Conservation (phyloP, 225 moss, liverwort and hornwort genomes). For the Ulota crispa region DNA sequence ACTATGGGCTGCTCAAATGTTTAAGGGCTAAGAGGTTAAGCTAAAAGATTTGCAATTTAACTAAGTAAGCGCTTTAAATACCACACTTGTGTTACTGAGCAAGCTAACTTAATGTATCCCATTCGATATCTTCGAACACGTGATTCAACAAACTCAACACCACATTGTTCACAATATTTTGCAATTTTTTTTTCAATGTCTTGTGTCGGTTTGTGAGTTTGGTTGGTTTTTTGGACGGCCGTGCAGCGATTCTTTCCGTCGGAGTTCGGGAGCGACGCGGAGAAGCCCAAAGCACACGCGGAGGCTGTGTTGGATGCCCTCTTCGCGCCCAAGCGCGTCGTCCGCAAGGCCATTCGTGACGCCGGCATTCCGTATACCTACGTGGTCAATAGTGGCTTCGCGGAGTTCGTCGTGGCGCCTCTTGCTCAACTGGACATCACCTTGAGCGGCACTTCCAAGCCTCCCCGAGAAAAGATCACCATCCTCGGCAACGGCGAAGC, state of each 20-base stretch:
- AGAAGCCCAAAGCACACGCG: background rate
- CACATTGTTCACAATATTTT: no score
- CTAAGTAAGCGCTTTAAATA: no score
- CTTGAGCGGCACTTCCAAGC: slow-evolving; percentile 9
- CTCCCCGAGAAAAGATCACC: slow-evolving; percentile 23
- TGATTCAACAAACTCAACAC: no score
- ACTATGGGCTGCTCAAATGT: no score
- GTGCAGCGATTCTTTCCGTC: slow-evolving; percentile 29
- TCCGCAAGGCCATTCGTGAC: slow-evolving; percentile 23
- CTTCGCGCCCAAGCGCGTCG: background rate
- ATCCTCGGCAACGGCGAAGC: slow-evolving; percentile 31
- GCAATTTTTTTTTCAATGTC: no score
- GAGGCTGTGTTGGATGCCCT: rapidly evolving
- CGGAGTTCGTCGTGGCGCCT: background rate
- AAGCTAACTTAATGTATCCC: no score
- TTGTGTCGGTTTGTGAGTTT: background rate
- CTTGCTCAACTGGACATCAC: slow-evolving; percentile 20
- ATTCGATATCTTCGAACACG: background rate
- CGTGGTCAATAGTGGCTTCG: background rate
- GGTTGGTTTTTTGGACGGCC: background rate
- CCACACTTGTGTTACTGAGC: no score
- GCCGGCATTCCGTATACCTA: slow-evolving; percentile 13
- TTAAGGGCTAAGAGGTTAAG: background rate
- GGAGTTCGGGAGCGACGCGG: slow-evolving; percentile 18
- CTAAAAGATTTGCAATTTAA: background rate